Percentiles rank a stretch among this genome's conserved stretches.
These are phyloP conservation scores for Terfezia claveryi DNA, from an alignment of 495 filamentous ascomycete species.

Conservation along the genomic window DNA sequence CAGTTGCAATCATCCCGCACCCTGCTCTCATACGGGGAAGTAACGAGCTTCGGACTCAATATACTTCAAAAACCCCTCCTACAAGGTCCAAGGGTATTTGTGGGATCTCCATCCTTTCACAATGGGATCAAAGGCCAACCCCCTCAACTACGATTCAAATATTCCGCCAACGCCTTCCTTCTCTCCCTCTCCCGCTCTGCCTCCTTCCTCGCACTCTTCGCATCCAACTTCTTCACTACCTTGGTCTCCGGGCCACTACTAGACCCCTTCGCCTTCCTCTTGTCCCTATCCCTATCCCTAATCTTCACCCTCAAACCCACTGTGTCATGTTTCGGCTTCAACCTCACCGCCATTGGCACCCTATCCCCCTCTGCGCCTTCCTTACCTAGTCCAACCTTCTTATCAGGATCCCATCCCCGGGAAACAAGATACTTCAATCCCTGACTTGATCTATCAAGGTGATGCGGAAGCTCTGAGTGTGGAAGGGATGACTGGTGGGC, in stretches of 20 bases:
- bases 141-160: neutral
- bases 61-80: no score
- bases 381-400: slow-evolving; percentile 46
- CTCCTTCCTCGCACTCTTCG: slow-evolving; percentile 12
- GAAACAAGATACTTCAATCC: slow-evolving; percentile 52
- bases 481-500: no score
- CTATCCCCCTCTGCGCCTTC: slow-evolving; percentile 44
- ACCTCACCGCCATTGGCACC: slow-evolving; percentile 43
- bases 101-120: no score
- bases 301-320: slow-evolving; percentile 18
- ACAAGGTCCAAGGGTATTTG: no score
- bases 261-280: slow-evolving; percentile 4
- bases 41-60: no score
- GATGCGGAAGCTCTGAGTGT: slow-evolving; percentile 55
- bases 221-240: slow-evolving; percentile 22
- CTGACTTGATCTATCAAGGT: slow-evolving; percentile 53
- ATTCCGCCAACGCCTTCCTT: slow-evolving; percentile 23
- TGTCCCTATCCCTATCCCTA: slow-evolving; percentile 9
- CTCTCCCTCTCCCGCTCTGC: slow-evolving; percentile 23
- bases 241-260: neutral
- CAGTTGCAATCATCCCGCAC: no score
- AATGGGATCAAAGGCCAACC: no score
- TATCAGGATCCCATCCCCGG: slow-evolving; percentile 78
- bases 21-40: no score
- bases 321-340: slow-evolving; percentile 37